Base-by-base conservation (phyloP, 2,329 filamentous ascomycete genomes). In the Alternaria brassicae region DNA sequence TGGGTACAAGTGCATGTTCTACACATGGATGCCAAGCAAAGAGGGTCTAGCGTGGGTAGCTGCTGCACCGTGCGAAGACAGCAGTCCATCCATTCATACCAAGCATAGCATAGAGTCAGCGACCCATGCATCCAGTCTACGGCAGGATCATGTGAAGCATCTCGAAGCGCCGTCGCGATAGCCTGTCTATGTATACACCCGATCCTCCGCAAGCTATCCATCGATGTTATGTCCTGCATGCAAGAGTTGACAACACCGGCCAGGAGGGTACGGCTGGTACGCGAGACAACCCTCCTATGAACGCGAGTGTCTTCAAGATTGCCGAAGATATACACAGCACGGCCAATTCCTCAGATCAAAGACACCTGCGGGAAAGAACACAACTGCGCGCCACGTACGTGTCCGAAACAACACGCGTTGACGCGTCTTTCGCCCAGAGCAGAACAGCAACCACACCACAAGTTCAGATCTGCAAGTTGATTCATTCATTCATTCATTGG, bases 1-100 rank as follows among this genome's bases (percentile, higher is more conserved):
- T 58, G 58, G 65, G 54, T 61, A 64, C 57, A 53, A 62, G 62
- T 73, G 62, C 61, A 71, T 57, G 58, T 64, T 65, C 59, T 61
- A 62, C 54, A 61, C 58, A 32, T 44, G 50, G 32, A 27, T 40
- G 58, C 68, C 66, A 70, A 67, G 66, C 62, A 49, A 48, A 61
- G 62, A 56, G 47, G 56, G 49, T 55, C 55, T 62, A 62, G 63
- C 58, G 62, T 44, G 58, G 39, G 49, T 56, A 40, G 57, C 58
- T 49, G 45, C 51, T 63, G 57, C 59, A 55, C 53, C 50, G 27
- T 58, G 42, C 56, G 30, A 58, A 9, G 28, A 56, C 44, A 55
- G 19, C 25, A 56, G 19, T 42, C 48, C 36, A 44, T 23, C 49
- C 37, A 36, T 36, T 34, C 17, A 19, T 13, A 15, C 6, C 17